Evolutionary conservation across 2,329 filamentous ascomycete species (phyloP).

Genomic region (Sclerotiophoma versabilis): DNA sequence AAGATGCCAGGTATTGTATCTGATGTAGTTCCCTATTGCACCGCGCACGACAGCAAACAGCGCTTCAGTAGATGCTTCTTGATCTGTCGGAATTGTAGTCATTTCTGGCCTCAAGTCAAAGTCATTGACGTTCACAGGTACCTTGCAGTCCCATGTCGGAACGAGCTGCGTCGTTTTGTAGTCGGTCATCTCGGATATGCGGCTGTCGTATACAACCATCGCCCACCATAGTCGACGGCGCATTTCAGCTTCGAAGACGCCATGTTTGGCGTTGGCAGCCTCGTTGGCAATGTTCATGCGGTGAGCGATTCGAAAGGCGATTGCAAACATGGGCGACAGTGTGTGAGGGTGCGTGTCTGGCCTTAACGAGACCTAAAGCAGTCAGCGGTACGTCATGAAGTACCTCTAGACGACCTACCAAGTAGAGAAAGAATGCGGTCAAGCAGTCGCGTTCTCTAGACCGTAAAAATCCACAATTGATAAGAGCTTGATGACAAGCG

Average conservation of each 20-base stretch:
- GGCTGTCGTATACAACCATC: conserved; percentile 64
- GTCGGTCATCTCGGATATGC: conserved; percentile 61
- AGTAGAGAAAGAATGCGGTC: conserved; percentile 62
- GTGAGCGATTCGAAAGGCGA: conserved; percentile 66
- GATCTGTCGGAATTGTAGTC: conserved; percentile 48
- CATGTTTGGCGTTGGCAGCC: conserved; percentile 57
- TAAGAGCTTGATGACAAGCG: conserved; percentile 67
- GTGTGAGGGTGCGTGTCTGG: conserved; percentile 55
- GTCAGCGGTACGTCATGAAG: neutral
- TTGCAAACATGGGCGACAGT: conserved; percentile 63
- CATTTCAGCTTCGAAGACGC: conserved; percentile 65
- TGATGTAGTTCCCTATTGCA: conserved; percentile 54
- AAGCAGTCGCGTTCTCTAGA: conserved; percentile 64
- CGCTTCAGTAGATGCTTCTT: conserved; percentile 61
- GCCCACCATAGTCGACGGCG: conserved; percentile 69
- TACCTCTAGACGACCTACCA: conserved; percentile 51
- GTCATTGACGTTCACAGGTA: conserved; percentile 63
- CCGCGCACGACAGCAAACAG: conserved; percentile 59
- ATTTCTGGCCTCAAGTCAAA: conserved; percentile 52
- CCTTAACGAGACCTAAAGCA: conserved; percentile 60
- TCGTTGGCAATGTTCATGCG: conserved; percentile 68
- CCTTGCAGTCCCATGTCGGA: conserved; percentile 57
- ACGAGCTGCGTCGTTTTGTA: conserved; percentile 58
- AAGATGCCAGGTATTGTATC: conserved; percentile 53
- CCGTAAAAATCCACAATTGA: conserved; percentile 62